These are phyloP conservation scores for Vaccinium vitisidaea DNA, from an alignment of 148 eudicot species.

Conservation along the genomic window DNA sequence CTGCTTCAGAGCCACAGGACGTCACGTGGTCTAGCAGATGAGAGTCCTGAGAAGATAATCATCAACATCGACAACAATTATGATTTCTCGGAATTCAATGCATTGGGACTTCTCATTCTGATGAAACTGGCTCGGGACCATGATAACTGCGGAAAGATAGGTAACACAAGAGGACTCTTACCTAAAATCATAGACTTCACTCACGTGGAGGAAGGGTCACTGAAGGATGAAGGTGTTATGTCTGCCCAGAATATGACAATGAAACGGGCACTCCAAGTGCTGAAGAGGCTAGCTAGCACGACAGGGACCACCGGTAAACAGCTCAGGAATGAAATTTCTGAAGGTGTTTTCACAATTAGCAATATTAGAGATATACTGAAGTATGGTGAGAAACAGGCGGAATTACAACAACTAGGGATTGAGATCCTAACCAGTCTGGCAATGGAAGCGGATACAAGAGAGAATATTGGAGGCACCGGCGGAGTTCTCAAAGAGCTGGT, in stretches of 20 bases:
- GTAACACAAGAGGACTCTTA: constrained; percentile 70
- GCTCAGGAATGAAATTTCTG: constrained; percentile 75
- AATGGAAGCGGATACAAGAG: constrained; percentile 78
- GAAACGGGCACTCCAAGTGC: constrained; percentile 66
- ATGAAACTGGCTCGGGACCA: constrained; percentile 86
- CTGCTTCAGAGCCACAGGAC: constrained; percentile 47
- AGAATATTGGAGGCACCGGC: constrained; percentile 80
- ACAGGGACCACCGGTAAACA: constrained; percentile 71
- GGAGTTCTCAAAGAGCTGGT: constrained; percentile 69
- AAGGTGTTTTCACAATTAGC: constrained; percentile 77
- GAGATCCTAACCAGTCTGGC: constrained; percentile 77
- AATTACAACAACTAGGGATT: constrained; percentile 63
- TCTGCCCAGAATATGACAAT: constrained; percentile 55
- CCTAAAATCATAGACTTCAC: constrained; percentile 72
- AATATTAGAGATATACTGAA: constrained; percentile 69
- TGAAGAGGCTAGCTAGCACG: constrained; percentile 70
- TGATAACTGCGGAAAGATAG: constrained; percentile 81
- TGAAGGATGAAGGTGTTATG: constrained; percentile 44
- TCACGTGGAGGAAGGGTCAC: constrained; percentile 47
- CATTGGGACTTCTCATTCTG: constrained; percentile 60
- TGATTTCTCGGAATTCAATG: constrained; percentile 61
- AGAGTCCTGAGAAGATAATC: constrained; percentile 44
- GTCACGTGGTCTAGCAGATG: constrained; percentile 31
- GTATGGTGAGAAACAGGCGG: constrained; percentile 61
- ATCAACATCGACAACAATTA: constrained; percentile 40